Evolutionary conservation across 179 eudicot species (phyloP), one percentile per base, ranked within the genome.

Genomic region (Beta lomatogona): DNA sequence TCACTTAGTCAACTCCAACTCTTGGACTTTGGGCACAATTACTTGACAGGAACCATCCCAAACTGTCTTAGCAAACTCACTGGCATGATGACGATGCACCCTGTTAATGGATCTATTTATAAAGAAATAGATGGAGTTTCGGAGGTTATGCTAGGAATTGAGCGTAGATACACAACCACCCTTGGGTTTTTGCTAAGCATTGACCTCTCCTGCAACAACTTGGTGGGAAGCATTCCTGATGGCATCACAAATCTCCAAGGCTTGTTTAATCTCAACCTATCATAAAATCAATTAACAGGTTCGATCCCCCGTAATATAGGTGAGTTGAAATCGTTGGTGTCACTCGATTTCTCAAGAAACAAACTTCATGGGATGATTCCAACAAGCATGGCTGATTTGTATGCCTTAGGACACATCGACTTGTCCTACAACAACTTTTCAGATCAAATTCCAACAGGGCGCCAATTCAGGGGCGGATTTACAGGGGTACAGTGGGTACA

Each of bases 341-440:
- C 84, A 45, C 84, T 76, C 1, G 84, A 81, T 41, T 41, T 81
- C 1, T 81, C 80, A 21, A 13, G 68, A 1, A 80, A 80, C 25
- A 72, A 71, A 8, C 77, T 80, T 14, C 25, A 13, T 31, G 82
- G 82, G 1, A 67, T 19, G 15, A 82, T 82, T 21, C 84, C 84
- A 7, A 2, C 19, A 60, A 76, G 80, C 76, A 22, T 82, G 44
- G 76, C 63, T 50, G 21, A 31, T 2, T 5, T 77, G 25, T 7
- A 48, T 54, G 2, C 16, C 1, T 61, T 70, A 2, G 41, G 12
- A 6, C 3, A 36, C 77, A 77, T 82, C 41, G 70, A 82, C 77
- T 45, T 82, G 22, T 82, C 84, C 18, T 70, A 69, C 53, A 82
- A 82, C 12, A 70, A 82, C 59, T 41, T 77, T 31, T 70, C 76